Conservation (phyloP, 169 alveolate genomes). For the Plasmodium coatneyi region DNA sequence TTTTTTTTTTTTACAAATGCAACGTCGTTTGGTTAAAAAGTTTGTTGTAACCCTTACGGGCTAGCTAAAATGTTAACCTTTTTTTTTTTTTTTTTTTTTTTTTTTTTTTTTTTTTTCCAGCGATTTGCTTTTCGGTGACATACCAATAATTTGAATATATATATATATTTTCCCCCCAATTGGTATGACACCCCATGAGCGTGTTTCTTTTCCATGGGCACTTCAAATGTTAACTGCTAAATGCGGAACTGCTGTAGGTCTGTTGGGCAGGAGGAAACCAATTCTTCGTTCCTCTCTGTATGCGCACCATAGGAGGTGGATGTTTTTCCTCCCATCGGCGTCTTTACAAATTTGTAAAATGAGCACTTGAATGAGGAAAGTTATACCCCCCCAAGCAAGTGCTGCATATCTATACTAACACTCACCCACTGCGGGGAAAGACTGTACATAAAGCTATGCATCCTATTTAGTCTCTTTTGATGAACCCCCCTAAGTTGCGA, state of each 20-base stretch:
- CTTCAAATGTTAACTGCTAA: not conserved
- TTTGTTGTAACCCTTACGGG: not conserved
- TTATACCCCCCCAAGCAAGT: not conserved
- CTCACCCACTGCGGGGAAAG: not conserved
- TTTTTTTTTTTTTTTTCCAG: not conserved
- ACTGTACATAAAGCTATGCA: not conserved
- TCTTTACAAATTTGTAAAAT: not conserved
- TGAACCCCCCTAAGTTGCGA: not conserved
- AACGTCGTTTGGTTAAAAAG: not conserved
- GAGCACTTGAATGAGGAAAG: not conserved
- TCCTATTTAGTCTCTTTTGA: not conserved
- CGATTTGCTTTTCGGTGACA: not conserved
- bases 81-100: slow-evolving; percentile 1
- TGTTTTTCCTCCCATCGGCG: not conserved
- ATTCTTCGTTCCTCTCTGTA: not conserved
- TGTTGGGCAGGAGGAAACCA: not conserved
- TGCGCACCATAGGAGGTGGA: not conserved
- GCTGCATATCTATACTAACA: not conserved
- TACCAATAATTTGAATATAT: not conserved
- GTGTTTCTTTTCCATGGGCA: not conserved
- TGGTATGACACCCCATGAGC: not conserved
- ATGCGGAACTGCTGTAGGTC: not conserved
- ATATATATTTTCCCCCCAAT: not conserved
- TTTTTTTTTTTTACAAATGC: not conserved
- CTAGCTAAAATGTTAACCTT: not conserved